Evolutionary conservation across 2,329 filamentous ascomycete genomes (phyloP), one percentile per base, ranked within the genome.

Genomic region (Tolypocladium pustulatum): DNA sequence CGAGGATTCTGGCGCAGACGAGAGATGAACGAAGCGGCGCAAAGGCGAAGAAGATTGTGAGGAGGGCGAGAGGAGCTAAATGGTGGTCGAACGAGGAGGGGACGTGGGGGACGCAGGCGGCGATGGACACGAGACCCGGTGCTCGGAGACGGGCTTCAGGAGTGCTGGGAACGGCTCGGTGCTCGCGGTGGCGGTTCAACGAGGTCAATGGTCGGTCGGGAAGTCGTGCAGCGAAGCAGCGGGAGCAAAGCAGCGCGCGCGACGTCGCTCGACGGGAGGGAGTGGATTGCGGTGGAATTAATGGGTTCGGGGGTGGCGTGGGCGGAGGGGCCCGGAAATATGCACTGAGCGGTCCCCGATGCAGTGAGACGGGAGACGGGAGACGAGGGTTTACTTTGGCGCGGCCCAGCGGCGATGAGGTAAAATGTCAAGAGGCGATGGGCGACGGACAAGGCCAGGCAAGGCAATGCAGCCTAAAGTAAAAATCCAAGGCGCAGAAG

Each of bases 51-150:
- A n/a, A n/a, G n/a, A n/a, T n/a, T n/a, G n/a, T n/a, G n/a, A n/a
- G n/a, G n/a, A n/a, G n/a, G n/a, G n/a, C n/a, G n/a, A n/a, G n/a
- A 32, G 40, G 22, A 32, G 54, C 25, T 37, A 3, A 41, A 41
- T 37, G 20, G 37, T 37, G 13, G 54, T 55, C 54, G 54, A 36
- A 49, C 55, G 40, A 56, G 20, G 55, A 25, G 25, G 30, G n/a
- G 37, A 56, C 25, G 54, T 40, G 40, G 55, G 55, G 30, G 40
- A 49, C 30, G 40, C 30, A 30, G 40, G 55, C n/a, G 55, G n/a
- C 40, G 40, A 56, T 56, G 27, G 40, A 22, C 55, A 56, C 55
- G 55, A 56, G 55, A 56, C 55, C 40, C 34, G 49, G 46, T 32
- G 27, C 30, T 53, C 30, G 20, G 49, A n/a, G 49, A 13, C 49